Conservation (phyloP, 164 flowering plant genomes). For the Taxillus chinensis region DNA sequence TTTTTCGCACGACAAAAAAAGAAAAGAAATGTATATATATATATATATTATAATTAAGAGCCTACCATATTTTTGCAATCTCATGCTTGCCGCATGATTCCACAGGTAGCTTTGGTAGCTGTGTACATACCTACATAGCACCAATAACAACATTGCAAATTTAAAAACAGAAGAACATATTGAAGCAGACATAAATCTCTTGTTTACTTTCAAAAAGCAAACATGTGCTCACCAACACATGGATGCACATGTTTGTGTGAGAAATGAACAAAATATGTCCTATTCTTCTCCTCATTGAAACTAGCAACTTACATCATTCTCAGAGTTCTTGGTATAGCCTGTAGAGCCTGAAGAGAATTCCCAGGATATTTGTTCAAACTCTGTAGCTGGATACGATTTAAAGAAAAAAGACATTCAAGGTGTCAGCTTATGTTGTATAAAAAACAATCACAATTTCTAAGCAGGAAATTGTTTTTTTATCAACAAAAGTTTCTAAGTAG, state of each 20-base stretch:
- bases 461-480: too few relatives aligned
- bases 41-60: not conserved
- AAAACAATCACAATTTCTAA: not conserved
- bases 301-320: slow-evolving; percentile 81
- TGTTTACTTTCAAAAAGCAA: too few relatives aligned
- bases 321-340: slow-evolving; percentile 85
- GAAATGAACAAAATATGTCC: too few relatives aligned
- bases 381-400: slow-evolving; percentile 45
- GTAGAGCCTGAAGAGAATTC: slow-evolving; percentile 77
- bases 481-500: too few relatives aligned
- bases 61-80: slow-evolving; percentile 80
- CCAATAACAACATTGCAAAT: not conserved
- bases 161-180: not conserved
- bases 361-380: slow-evolving; percentile 81
- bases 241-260: too few relatives aligned
- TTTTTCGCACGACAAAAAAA: not conserved
- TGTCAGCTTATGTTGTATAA: not conserved
- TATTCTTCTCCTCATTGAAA: too few relatives aligned
- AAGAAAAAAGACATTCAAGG: not conserved
- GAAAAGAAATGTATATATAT: too few relatives aligned
- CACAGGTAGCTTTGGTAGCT: slow-evolving; percentile 97
- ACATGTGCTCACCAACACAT: too few relatives aligned
- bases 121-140: slow-evolving; percentile 73
- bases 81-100: slow-evolving; percentile 87
- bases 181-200: too few relatives aligned